Conservation (phyloP, 2,329 filamentous ascomycete species). For the Aphanoascus verrucosus region DNA sequence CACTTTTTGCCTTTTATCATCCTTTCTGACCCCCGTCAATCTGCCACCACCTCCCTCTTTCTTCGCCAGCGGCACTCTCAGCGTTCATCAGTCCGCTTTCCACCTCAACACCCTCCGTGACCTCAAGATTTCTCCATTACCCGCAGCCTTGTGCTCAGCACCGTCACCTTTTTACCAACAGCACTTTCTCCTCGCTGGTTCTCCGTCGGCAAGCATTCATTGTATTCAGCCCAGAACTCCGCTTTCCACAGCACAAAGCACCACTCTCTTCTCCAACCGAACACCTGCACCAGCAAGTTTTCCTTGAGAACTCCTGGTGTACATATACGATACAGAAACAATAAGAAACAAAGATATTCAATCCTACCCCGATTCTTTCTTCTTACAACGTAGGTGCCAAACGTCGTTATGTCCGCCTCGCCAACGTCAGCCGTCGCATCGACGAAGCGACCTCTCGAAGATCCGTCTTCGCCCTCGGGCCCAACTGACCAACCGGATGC, state of each 20-base stretch:
- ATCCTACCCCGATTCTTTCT: conserved; percentile 31
- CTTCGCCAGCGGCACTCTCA: conserved; percentile 16
- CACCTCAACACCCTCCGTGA: conserved; percentile 27
- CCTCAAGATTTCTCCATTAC: conserved; percentile 5
- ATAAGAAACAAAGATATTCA: conserved; percentile 36
- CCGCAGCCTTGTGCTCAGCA: conserved; percentile 10
- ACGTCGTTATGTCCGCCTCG: conserved; percentile 60
- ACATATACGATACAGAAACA: conserved; percentile 54
- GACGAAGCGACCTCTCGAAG: conserved; percentile 86
- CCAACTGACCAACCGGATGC: conserved; percentile 90
- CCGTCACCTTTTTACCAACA: conserved; percentile 10
- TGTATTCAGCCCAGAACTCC: conserved; percentile 11
- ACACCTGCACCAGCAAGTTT: conserved; percentile 75
- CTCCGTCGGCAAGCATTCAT: conserved; percentile 9
- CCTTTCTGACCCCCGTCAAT: conserved; percentile 21
- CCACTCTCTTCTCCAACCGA: conserved; percentile 21
- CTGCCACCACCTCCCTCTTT: conserved; percentile 14
- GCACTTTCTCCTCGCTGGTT: conserved; percentile 17
- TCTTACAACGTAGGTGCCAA: conserved; percentile 29
- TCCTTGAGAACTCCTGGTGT: conserved; percentile 80
- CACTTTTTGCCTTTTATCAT: conserved; percentile 7
- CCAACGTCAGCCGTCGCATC: conserved; percentile 39
- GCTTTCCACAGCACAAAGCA: conserved; percentile 13
- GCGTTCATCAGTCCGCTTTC: conserved; percentile 26
- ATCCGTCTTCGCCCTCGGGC: conserved; percentile 86